A percentile compares a stretch with the other conserved stretches of the same genome.
Evolutionary conservation across 129 eudicot species (phyloP).

Genomic region (Mikania micrantha): DNA sequence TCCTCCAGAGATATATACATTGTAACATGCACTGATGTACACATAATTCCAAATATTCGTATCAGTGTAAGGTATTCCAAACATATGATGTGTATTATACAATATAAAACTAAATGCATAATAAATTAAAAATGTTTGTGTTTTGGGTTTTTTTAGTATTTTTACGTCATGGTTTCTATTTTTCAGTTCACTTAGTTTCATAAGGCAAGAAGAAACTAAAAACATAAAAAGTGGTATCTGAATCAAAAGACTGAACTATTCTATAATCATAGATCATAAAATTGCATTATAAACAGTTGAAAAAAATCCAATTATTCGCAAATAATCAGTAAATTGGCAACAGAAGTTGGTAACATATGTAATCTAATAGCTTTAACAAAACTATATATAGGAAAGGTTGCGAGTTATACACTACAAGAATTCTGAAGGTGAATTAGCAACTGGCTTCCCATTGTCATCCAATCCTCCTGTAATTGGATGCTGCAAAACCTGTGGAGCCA

Average conservation of each 20-base stretch:
- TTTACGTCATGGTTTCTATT: background rate
- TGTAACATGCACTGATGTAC: conserved; percentile 7
- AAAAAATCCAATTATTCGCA: background rate
- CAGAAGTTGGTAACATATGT: background rate
- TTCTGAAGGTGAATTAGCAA: conserved; percentile 66
- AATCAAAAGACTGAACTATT: background rate
- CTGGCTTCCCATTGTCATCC: conserved; percentile 65
- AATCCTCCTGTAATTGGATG: conserved; percentile 60
- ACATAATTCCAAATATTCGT: background rate
- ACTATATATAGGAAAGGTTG: conserved; percentile 3
- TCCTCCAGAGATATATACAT: conserved; percentile 1
- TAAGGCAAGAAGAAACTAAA: background rate
- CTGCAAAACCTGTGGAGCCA: conserved; percentile 68
- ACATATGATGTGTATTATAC: background rate
- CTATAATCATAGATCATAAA: background rate
- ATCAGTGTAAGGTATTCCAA: conserved; percentile 3
- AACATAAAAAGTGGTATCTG: background rate
- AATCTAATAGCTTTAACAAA: conserved; percentile 3
- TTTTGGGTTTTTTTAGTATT: conserved; percentile 5
- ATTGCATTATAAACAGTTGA: conserved; percentile 5
- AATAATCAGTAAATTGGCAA: conserved; percentile 1
- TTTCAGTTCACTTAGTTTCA: background rate
- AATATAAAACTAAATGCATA: conserved; percentile 5
- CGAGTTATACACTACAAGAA: conserved; percentile 48
- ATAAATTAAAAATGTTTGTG: conserved; percentile 4